Percentiles rank a stretch among this genome's conserved stretches.
These are phyloP conservation scores for Monilinia vaccinii-corymbosi DNA, from an alignment of 2,329 filamentous ascomycete species.

Conservation along the genomic window DNA sequence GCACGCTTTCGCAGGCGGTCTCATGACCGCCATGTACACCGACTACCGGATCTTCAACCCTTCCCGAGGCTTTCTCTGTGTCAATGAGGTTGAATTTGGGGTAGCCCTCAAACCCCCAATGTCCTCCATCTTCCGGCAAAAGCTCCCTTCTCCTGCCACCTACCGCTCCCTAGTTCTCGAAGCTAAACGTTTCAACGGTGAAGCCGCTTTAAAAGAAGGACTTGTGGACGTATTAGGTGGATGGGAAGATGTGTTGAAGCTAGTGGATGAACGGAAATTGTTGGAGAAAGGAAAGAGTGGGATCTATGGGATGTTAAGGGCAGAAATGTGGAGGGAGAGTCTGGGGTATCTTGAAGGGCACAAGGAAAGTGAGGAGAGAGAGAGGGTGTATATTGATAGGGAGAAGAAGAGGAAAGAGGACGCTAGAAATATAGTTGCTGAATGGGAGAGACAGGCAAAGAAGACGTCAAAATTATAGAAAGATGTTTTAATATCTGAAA, in stretches of 20 bases:
- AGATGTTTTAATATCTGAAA: background rate
- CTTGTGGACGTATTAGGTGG: constrained; percentile 62
- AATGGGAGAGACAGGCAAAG: constrained; percentile 24
- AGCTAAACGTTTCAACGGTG: constrained; percentile 55
- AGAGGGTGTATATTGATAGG: constrained; percentile 34
- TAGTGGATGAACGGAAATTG: constrained; percentile 52
- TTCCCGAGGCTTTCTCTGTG: constrained; percentile 60
- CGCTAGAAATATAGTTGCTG: constrained; percentile 17
- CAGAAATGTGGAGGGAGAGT: constrained; percentile 64
- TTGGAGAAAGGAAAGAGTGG: constrained; percentile 52
- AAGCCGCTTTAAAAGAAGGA: constrained; percentile 54
- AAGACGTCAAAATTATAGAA: constrained; percentile 22
- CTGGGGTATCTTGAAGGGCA: constrained; percentile 48
- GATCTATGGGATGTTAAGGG: constrained; percentile 63
- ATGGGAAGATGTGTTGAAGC: constrained; percentile 49
- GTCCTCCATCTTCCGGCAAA: constrained; percentile 64
- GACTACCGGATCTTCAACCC: constrained; percentile 75
- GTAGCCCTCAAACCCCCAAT: constrained; percentile 67
- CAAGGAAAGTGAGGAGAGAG: constrained; percentile 42
- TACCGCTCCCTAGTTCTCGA: constrained; percentile 65
- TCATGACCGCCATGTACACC: constrained; percentile 74
- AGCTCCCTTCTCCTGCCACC: constrained; percentile 42
- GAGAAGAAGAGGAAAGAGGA: constrained; percentile 18
- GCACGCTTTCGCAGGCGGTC: constrained; percentile 72
- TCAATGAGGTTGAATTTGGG: constrained; percentile 77